Percentiles rank a stretch among this genome's conserved stretches.
Conservation (phyloP, 352 stramenopile genomes). For the Phytophthora palmivora region DNA sequence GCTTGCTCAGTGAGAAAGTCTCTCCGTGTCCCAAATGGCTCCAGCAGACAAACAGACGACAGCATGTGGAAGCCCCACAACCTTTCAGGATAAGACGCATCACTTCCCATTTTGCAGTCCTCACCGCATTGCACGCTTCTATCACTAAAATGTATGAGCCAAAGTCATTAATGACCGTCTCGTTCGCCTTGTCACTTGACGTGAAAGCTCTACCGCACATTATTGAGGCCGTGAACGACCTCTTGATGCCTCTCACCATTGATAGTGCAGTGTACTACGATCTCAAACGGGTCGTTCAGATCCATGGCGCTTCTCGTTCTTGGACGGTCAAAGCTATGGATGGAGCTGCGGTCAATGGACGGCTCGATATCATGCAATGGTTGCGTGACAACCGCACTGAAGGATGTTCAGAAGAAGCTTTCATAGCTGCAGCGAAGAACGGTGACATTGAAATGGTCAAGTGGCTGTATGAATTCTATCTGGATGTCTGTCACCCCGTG, state of each 20-base stretch:
- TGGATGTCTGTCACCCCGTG: constrained; percentile 1
- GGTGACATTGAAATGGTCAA: constrained; percentile 15
- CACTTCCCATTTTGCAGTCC: constrained; percentile 9
- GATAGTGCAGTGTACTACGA: constrained; percentile 23
- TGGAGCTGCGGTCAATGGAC: constrained; percentile 14
- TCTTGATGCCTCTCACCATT: constrained; percentile 18
- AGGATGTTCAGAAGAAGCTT: constrained; percentile 10
- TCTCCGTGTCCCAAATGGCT: constrained; percentile 15
- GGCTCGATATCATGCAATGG: constrained; percentile 25
- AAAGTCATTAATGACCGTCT: constrained; percentile 19
- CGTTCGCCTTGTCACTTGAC: not conserved
- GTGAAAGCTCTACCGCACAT: constrained; percentile 17
- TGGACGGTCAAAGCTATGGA: constrained; percentile 23
- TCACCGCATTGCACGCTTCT: not conserved
- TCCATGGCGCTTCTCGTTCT: not conserved
- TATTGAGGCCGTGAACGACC: constrained; percentile 15
- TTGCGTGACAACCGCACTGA: constrained; percentile 9
- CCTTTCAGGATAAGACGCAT: constrained; percentile 9
- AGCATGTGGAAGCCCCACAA: constrained; percentile 1
- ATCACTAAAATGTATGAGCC: constrained; percentile 10
- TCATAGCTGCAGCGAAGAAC: not conserved
- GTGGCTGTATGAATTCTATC: constrained; percentile 21
- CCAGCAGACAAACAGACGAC: constrained; percentile 22
- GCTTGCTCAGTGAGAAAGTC: constrained; percentile 9
- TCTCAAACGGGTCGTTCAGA: constrained; percentile 13